Conservation (phyloP, 2,329 filamentous ascomycete genomes). For the Fusarium pseudonygamai region DNA sequence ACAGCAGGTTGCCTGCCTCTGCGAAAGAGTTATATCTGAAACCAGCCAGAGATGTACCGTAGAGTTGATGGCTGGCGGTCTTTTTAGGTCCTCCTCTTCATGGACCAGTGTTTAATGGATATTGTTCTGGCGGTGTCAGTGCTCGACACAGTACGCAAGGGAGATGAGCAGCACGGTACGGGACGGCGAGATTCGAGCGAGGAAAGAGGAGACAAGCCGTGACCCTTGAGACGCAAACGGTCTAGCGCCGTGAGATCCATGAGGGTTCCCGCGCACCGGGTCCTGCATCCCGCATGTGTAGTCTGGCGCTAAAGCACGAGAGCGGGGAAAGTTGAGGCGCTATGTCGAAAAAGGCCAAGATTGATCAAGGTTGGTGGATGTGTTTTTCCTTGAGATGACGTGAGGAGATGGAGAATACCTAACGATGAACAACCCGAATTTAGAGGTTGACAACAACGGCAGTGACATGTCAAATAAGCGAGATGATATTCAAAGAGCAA, state of each 20-base stretch:
- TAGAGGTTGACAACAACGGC: neutral
- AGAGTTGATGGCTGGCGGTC: neutral
- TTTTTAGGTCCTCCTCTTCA: neutral
- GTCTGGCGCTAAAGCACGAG: constrained; percentile 11
- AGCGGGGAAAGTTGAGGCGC: neutral
- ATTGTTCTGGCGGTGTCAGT: neutral
- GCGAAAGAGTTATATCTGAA: neutral
- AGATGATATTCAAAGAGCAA: neutral
- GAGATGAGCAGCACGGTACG: constrained; percentile 2
- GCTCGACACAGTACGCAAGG: neutral
- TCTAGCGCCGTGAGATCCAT: constrained; percentile 14
- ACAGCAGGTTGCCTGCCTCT: neutral
- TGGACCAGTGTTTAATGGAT: neutral
- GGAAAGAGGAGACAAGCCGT: constrained; percentile 31
- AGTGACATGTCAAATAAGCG: neutral
- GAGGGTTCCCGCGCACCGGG: constrained; percentile 40
- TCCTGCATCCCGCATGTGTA: constrained; percentile 39
- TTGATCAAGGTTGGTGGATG: constrained; percentile 20
- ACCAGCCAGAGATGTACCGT: neutral
- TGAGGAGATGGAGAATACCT: constrained; percentile 10
- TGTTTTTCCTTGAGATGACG: constrained; percentile 21
- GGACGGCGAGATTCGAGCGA: constrained; percentile 8
- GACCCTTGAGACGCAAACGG: constrained; percentile 2
- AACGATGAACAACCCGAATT: neutral
- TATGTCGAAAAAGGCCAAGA: neutral